Percentiles rank a stretch among this genome's conserved stretches.
These are phyloP conservation scores for Panaeolus cyanescens DNA, from an alignment of 768 basidiomycete species.

Conservation along the genomic window DNA sequence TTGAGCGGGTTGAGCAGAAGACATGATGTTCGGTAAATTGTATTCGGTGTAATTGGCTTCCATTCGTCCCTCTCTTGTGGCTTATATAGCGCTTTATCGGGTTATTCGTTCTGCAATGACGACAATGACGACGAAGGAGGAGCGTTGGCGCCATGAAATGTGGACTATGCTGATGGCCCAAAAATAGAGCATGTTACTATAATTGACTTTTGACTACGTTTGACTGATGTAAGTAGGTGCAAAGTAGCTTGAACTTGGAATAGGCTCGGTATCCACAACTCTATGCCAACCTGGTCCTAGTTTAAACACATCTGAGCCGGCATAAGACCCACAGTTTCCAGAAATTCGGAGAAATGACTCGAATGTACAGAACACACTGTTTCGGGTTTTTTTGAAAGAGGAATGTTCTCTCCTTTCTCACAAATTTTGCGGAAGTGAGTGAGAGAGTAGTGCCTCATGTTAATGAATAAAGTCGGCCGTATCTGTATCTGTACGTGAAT, in stretches of 20 bases:
- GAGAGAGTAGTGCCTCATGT: not conserved
- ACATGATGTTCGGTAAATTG: not conserved
- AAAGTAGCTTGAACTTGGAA: not conserved
- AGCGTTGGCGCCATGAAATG: not conserved
- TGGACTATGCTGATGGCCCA: not conserved
- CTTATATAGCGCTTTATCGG: not conserved
- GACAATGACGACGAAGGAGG: conserved; percentile 15
- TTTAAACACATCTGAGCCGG: not conserved
- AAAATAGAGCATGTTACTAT: conserved; percentile 8
- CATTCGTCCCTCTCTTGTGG: not conserved
- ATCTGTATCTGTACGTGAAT: no score
- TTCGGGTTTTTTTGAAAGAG: not conserved
- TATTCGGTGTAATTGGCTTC: not conserved
- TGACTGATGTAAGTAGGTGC: not conserved
- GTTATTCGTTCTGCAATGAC: conserved; percentile 8
- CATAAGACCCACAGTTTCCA: not conserved
- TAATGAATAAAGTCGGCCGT: no score
- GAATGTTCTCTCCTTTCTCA: not conserved
- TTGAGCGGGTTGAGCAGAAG: not conserved
- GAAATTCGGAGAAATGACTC: not conserved
- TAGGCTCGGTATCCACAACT: not conserved
- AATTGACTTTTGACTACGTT: not conserved
- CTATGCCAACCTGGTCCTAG: not conserved
- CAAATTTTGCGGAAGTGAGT: not conserved
- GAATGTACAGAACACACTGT: not conserved